Base-by-base conservation (phyloP, 441 rosid species). In the Corymbia calophylla region DNA sequence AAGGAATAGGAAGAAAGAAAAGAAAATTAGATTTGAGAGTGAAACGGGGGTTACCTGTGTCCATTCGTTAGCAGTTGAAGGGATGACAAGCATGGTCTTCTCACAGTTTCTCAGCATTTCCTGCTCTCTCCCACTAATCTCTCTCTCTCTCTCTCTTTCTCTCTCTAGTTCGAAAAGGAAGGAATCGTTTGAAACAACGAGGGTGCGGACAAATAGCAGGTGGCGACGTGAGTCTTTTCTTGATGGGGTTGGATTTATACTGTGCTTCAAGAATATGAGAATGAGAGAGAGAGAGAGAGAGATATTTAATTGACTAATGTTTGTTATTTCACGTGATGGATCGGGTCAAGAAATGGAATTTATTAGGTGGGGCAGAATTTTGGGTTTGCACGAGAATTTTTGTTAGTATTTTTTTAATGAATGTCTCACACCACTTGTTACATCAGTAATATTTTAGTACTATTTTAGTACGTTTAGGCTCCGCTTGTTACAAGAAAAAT, bases 191-290 rank as follows among this genome's bases (percentile, higher is more conserved):
- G 92, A 93, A 93, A 93, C 95, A 90, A 93, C 89, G 93, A 91
- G 93, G 85, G 91, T 92, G 88, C 90, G 87, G 94, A 93, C 95
- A 93, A 93, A 91, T 86, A 91, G 93, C 92, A 91, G 93, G 93
- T 92, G 93, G 92, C 91, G 91, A 90, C 91, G 89, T 73, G 91
- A 87, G 93, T 89, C 92, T 88, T 88, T 89, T 62, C 91, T 91
- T 91, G 90, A 89, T 88, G 94, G 89, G 90, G 56, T 90, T 89
- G 88, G 91, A 88, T 90, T 91, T 85, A 88, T 91, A 89, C 70
- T 86, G 81, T 64, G 84, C 84, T 77, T 6, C 84, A 44, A 15
- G 84, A 25, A 91, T 54, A 2, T 3, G 60, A 55, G 23, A 7
- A 48, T 77, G 88, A 47, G 89, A 53, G 87, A 68, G 51, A 2